Evolutionary conservation across 257 asterid genomes (phyloP).

Genomic region (Ophiorrhiza pumila): DNA sequence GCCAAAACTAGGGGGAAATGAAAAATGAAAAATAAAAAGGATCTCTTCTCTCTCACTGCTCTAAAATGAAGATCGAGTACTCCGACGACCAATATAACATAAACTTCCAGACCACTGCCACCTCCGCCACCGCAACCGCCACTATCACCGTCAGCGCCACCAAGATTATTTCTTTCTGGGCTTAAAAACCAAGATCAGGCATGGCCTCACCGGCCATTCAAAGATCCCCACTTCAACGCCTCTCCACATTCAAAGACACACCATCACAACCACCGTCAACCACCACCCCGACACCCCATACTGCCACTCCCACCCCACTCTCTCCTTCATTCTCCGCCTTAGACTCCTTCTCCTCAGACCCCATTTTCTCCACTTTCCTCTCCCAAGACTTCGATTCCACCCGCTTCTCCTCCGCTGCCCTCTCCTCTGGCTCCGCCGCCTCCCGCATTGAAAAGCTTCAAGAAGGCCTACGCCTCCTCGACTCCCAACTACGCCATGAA

Average conservation of each 20-base stretch:
- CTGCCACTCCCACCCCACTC: constrained; percentile 24
- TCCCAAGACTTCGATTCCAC: constrained; percentile 79
- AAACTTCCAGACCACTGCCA: not conserved
- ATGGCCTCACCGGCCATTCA: constrained; percentile 25
- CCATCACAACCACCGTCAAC: constrained; percentile 17
- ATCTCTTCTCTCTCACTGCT: not conserved
- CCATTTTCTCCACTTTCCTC: constrained; percentile 82
- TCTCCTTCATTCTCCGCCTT: constrained; percentile 39
- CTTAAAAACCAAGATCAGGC: constrained; percentile 1
- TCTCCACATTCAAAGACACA: constrained; percentile 56
- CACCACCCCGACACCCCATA: constrained; percentile 24
- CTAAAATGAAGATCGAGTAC: not conserved
- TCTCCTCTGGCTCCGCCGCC: constrained; percentile 94
- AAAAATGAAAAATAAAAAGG: not conserved
- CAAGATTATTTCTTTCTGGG: not conserved
- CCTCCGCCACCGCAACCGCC: not conserved
- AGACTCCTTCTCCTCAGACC: constrained; percentile 70
- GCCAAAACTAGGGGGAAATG: not conserved
- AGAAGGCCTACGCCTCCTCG: constrained; percentile 79
- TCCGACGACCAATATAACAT: not conserved
- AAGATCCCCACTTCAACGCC: constrained; percentile 75
- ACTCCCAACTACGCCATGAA: constrained; percentile 74
- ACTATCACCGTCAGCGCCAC: not conserved
- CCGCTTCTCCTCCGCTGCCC: constrained; percentile 92
- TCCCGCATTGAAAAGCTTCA: constrained; percentile 89